Evolutionary conservation across 2,329 filamentous ascomycete species (phyloP).

Genomic region (Ophiostoma himal-ulmi): DNA sequence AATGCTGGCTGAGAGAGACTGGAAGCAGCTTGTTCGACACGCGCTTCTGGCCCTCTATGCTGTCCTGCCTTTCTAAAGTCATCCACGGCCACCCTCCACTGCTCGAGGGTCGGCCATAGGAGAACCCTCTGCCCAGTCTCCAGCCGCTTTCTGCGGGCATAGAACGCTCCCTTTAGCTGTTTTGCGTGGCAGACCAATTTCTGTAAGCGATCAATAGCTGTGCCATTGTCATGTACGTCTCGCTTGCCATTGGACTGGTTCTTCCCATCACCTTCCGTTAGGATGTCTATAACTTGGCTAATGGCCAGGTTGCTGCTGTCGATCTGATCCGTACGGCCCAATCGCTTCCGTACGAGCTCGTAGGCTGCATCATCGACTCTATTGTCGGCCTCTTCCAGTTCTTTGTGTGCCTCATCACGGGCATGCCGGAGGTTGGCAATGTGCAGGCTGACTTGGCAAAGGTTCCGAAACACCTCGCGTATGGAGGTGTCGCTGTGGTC

Average conservation of each 20-base stretch:
- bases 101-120: conserved; percentile 7
- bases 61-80: neutral
- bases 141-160: neutral
- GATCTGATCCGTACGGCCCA: neutral
- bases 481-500: neutral
- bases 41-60: neutral
- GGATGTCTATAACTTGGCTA: neutral
- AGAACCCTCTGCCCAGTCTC: neutral
- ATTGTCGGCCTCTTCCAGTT: neutral
- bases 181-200: neutral
- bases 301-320: conserved; percentile 4
- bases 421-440: conserved; percentile 16
- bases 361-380: neutral
- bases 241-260: neutral
- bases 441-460: conserved; percentile 18
- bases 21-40: neutral
- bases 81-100: conserved; percentile 14
- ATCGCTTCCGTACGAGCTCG: conserved; percentile 10
- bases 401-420: neutral
- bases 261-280: neutral
- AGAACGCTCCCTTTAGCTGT: neutral
- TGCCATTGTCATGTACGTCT: too few relatives aligned
- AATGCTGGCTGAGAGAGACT: neutral
- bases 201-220: neutral
- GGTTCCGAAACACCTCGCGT: neutral